Evolutionary conservation across 345 rosid genomes (phyloP).

Genomic region (Acer campestre): DNA sequence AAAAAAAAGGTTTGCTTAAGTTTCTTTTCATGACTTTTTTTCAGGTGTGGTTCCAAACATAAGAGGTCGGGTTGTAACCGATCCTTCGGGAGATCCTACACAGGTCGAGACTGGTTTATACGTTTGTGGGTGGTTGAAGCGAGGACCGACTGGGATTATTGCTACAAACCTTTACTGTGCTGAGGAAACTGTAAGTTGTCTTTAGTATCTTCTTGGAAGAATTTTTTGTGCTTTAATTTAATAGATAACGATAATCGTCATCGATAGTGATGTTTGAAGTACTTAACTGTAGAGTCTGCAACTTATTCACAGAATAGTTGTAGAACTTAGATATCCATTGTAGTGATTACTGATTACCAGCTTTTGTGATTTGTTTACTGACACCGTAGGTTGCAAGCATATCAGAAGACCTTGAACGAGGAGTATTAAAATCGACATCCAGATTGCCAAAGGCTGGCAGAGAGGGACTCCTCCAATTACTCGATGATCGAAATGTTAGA

Average conservation of each 20-base stretch:
- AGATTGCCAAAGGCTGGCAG: conserved; percentile 55
- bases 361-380: conserved; percentile 13
- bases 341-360: neutral
- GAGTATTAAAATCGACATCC: conserved; percentile 32
- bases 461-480: conserved; percentile 64
- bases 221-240: neutral
- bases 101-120: conserved; percentile 67
- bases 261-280: neutral
- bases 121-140: conserved; percentile 94
- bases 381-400: conserved; percentile 67
- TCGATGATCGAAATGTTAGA: conserved; percentile 47
- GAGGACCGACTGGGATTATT: conserved; percentile 92
- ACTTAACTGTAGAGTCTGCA: neutral
- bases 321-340: neutral
- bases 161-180: conserved; percentile 91
- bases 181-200: conserved; percentile 78
- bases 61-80: conserved; percentile 64
- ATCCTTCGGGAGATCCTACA: conserved; percentile 41
- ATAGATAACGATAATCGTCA: neutral
- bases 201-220: neutral
- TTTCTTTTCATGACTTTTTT: conserved; percentile 13
- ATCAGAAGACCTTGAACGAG: conserved; percentile 65
- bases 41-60: conserved; percentile 79
- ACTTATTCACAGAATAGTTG: neutral
- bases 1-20: neutral